These are phyloP conservation scores for Deinandra increscens DNA, from an alignment of 129 eudicot species.

Conservation along the genomic window DNA sequence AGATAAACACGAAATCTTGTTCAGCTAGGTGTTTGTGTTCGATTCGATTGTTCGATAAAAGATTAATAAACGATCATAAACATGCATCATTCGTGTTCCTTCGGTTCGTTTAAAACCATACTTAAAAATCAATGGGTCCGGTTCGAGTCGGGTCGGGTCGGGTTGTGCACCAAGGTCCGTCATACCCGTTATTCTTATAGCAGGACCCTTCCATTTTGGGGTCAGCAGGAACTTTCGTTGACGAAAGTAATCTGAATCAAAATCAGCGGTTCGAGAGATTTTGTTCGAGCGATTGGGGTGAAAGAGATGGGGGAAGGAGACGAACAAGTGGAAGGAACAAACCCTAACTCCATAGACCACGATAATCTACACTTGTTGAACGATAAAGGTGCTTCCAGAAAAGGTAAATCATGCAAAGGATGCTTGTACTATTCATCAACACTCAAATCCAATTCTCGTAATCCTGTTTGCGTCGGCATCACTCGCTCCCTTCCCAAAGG, in stretches of 20 bases:
- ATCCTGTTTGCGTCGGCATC: constrained; percentile 89
- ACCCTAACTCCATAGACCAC: constrained; percentile 27
- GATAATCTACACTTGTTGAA: constrained; percentile 16
- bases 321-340: constrained; percentile 25
- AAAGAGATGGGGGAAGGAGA: constrained; percentile 24
- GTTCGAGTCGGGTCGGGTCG: too few relatives aligned
- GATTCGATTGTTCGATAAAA: too few relatives aligned
- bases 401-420: constrained; percentile 85
- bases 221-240: background rate
- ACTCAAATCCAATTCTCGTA: constrained; percentile 68
- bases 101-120: too few relatives aligned
- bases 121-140: too few relatives aligned
- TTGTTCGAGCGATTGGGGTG: background rate
- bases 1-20: too few relatives aligned
- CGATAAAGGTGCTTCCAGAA: constrained; percentile 30
- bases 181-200: too few relatives aligned
- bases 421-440: constrained; percentile 74
- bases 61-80: too few relatives aligned
- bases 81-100: too few relatives aligned
- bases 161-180: too few relatives aligned
- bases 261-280: constrained; percentile 1
- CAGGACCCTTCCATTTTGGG: background rate
- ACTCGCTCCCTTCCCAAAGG: constrained; percentile 79
- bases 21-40: too few relatives aligned
- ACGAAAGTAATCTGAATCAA: constrained; percentile 23